Conservation (phyloP, 2,329 filamentous ascomycete genomes). For the Penicillium sp. region DNA sequence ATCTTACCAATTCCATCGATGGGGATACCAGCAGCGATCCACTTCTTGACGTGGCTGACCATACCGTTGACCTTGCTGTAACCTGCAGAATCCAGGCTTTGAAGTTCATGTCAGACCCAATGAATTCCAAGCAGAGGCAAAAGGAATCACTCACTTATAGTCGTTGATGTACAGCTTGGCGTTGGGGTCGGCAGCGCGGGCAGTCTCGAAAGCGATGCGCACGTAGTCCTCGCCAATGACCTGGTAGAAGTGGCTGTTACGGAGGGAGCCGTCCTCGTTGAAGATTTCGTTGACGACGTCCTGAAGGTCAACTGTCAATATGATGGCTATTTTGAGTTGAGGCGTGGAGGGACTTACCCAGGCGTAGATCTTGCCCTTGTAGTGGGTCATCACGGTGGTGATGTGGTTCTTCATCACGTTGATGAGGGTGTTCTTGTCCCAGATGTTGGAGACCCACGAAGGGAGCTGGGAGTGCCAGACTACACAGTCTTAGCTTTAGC, state of each 20-base stretch:
- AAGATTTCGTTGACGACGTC: conserved; percentile 40
- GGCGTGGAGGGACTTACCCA: conserved; percentile 28
- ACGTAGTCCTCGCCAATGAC: conserved; percentile 72
- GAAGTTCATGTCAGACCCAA: conserved; percentile 27
- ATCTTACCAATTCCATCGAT: conserved; percentile 64
- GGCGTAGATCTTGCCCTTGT: conserved; percentile 38
- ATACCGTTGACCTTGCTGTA: conserved; percentile 61
- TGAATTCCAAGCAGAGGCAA: background rate
- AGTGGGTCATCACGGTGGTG: conserved; percentile 36
- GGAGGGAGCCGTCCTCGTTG: conserved; percentile 59
- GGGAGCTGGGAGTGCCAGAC: conserved; percentile 45
- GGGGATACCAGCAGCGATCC: conserved; percentile 62
- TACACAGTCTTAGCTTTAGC: conserved; percentile 1
- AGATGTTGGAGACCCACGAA: conserved; percentile 17
- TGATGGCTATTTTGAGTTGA: background rate
- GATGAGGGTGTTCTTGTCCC: conserved; percentile 55
- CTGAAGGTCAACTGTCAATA: conserved; percentile 7
- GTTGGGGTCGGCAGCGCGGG: conserved; percentile 64
- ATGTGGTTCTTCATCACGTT: conserved; percentile 53
- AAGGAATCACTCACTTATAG: conserved; percentile 43
- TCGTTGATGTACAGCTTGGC: conserved; percentile 78
- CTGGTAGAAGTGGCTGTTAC: conserved; percentile 64
- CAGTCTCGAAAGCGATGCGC: conserved; percentile 68
- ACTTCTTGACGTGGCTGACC: conserved; percentile 62
- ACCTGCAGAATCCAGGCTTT: conserved; percentile 64